phyloP scores from a whole-genome alignment of 257 asterid species.

The Nicotiana undulata region DNA sequence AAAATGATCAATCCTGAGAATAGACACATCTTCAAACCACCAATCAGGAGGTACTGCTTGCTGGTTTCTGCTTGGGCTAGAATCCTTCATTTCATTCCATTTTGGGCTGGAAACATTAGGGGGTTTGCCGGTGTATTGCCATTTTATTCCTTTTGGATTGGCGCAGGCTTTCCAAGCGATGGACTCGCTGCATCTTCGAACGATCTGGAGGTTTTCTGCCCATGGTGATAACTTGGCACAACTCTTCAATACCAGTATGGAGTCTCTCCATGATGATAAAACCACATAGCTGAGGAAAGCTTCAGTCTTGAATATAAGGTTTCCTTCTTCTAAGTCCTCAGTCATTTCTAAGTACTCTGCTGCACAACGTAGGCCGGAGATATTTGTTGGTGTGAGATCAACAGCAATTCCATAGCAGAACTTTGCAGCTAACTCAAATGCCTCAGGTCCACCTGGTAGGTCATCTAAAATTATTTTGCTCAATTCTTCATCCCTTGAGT shows the following conservation, averaged over 20 bases:
- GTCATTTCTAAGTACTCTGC: slow-evolving; percentile 96
- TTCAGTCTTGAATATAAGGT: slow-evolving; percentile 87
- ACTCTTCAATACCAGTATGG: slow-evolving; percentile 65
- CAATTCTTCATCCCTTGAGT: slow-evolving; percentile 48
- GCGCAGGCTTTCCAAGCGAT: slow-evolving; percentile 98
- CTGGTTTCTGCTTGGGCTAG: slow-evolving; percentile 59
- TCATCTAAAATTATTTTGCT: slow-evolving; percentile 56
- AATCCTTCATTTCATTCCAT: slow-evolving; percentile 72
- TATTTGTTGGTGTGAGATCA: slow-evolving; percentile 70
- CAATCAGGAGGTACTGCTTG: slow-evolving; percentile 87
- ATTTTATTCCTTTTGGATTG: slow-evolving; percentile 84
- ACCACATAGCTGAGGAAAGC: slow-evolving; percentile 95
- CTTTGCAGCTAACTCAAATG: slow-evolving; percentile 84
- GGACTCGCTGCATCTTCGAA: slow-evolving; percentile 83
- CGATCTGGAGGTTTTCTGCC: slow-evolving; percentile 94
- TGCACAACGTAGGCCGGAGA: slow-evolving; percentile 82
- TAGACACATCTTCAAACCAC: slow-evolving; percentile 95
- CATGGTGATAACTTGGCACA: slow-evolving; percentile 82
- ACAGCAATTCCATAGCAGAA: slow-evolving; percentile 93
- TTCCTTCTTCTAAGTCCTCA: slow-evolving; percentile 92
- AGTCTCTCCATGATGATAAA: slow-evolving; percentile 88
- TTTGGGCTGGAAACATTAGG: slow-evolving; percentile 64
- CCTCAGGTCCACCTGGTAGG: slow-evolving; percentile 83
- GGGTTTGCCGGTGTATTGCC: slow-evolving; percentile 84
- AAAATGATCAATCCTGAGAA: slow-evolving; percentile 79